Evolutionary conservation across 2,329 filamentous ascomycete genomes (phyloP).

Genomic region (Ceratocystis variospora): DNA sequence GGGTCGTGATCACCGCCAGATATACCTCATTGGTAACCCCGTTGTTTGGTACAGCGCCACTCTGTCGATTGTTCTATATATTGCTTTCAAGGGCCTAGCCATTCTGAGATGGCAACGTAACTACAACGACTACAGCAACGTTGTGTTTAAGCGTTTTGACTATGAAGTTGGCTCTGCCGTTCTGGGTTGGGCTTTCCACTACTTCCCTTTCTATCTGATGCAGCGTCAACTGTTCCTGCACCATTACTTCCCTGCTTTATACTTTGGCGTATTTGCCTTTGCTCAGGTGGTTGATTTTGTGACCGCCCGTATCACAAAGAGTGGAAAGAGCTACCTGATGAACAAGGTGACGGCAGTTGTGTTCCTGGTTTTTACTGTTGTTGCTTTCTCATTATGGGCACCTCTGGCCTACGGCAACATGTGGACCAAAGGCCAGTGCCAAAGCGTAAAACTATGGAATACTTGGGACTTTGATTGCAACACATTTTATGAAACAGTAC

Average conservation of each 20-base stretch:
- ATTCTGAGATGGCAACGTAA: slow-evolving; percentile 88
- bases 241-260: slow-evolving; percentile 94
- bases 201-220: slow-evolving; percentile 98
- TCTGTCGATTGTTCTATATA: slow-evolving; percentile 60
- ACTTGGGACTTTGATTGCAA: slow-evolving; percentile 99
- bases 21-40: slow-evolving; percentile 92
- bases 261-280: slow-evolving; percentile 82
- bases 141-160: slow-evolving; percentile 89
- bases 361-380: slow-evolving; percentile 61
- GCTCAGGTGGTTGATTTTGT: slow-evolving; percentile 82
- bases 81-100: slow-evolving; percentile 73
- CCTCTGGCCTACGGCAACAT: slow-evolving; percentile 84
- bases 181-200: slow-evolving; percentile 92
- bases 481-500: slow-evolving; percentile 74
- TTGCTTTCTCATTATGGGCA: slow-evolving; percentile 70
- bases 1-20: slow-evolving; percentile 85
- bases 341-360: slow-evolving; percentile 59
- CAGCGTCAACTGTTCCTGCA: slow-evolving; percentile 94
- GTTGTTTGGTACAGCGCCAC: slow-evolving; percentile 89
- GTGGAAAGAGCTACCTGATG: slow-evolving; percentile 47
- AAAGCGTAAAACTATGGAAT: slow-evolving; percentile 69
- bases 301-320: slow-evolving; percentile 55
- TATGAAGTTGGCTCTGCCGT: slow-evolving; percentile 87
- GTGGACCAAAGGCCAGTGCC: slow-evolving; percentile 85
- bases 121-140: slow-evolving; percentile 69